Evolutionary conservation across 495 filamentous ascomycete genomes (phyloP).

Genomic region (Margaritispora aquatica): DNA sequence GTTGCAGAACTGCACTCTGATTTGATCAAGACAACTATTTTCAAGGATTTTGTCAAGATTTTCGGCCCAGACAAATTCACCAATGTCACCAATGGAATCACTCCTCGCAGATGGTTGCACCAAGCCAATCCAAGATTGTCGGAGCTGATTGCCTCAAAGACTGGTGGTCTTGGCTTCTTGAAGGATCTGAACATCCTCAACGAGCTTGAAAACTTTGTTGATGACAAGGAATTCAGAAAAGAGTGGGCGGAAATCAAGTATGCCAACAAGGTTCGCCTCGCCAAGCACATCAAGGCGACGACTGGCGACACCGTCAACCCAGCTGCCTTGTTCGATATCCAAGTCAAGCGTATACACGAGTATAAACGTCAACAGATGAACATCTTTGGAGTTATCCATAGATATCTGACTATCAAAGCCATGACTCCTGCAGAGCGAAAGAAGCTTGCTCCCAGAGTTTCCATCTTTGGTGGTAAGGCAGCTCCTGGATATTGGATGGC

Average conservation of each 20-base stretch:
- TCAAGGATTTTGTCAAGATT: slow-evolving; percentile 94
- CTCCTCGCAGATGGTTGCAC: slow-evolving; percentile 91
- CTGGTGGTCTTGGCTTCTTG: slow-evolving; percentile 74
- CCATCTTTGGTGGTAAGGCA: slow-evolving; percentile 96
- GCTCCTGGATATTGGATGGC: slow-evolving; percentile 99
- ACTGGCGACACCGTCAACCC: slow-evolving; percentile 80
- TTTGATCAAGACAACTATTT: slow-evolving; percentile 95
- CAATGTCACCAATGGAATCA: slow-evolving; percentile 97
- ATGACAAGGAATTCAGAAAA: slow-evolving; percentile 84
- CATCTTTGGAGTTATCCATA: slow-evolving; percentile 95
- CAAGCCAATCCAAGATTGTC: slow-evolving; percentile 94
- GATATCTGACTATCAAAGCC: slow-evolving; percentile 82
- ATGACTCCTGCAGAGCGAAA: slow-evolving; percentile 80
- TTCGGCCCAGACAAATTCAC: slow-evolving; percentile 96
- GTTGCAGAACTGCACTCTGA: slow-evolving; percentile 97
- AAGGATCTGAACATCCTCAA: slow-evolving; percentile 82
- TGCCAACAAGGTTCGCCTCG: slow-evolving; percentile 64
- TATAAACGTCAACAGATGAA: slow-evolving; percentile 99
- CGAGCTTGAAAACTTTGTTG: slow-evolving; percentile 69
- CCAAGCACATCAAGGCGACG: slow-evolving; percentile 79
- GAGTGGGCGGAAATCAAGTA: slow-evolving; percentile 90
- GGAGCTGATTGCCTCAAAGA: slow-evolving; percentile 84
- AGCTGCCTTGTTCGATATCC: slow-evolving; percentile 84
- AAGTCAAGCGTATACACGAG: slow-evolving; percentile 98
- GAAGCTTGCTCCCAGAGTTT: slow-evolving; percentile 86